A percentile compares a stretch with the other conserved stretches of the same genome.
phyloP scores from a whole-genome alignment of 2,329 filamentous ascomycete genomes.

The Exophiala calicioides region DNA sequence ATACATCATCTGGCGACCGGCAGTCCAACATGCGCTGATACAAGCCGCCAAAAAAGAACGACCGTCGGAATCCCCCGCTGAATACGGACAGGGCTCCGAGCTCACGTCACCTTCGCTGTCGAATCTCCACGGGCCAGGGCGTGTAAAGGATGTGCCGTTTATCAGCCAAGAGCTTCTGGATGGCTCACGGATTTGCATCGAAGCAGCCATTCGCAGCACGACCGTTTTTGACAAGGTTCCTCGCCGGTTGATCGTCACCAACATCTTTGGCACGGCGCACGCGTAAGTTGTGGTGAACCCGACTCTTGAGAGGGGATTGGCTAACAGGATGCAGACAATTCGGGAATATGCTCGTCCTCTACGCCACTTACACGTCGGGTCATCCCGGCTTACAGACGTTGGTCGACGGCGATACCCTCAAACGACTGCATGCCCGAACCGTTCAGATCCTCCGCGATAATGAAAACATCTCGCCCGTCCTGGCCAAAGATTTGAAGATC shows the following conservation, averaged over 20 bases:
- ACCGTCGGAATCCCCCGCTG: slow-evolving; percentile 37
- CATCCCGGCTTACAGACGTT: slow-evolving; percentile 54
- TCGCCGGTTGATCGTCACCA: slow-evolving; percentile 80
- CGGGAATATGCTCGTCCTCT: slow-evolving; percentile 89
- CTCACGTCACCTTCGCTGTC: slow-evolving; percentile 40
- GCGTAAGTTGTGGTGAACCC: slow-evolving; percentile 72
- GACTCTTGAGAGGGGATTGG: slow-evolving; percentile 5
- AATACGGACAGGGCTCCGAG: slow-evolving; percentile 35
- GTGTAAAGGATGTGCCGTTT: slow-evolving; percentile 37
- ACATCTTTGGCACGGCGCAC: slow-evolving; percentile 92
- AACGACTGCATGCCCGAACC: slow-evolving; percentile 67
- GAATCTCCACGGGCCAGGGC: slow-evolving; percentile 36
- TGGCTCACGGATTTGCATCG: slow-evolving; percentile 64
- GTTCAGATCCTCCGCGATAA: slow-evolving; percentile 73
- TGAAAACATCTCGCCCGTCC: slow-evolving; percentile 71
- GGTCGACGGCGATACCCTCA: slow-evolving; percentile 59
- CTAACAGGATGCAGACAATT: slow-evolving; percentile 71
- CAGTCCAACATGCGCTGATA: slow-evolving; percentile 63
- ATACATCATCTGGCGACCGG: slow-evolving; percentile 85
- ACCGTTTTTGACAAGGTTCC: slow-evolving; percentile 71
- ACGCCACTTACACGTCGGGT: slow-evolving; percentile 72
- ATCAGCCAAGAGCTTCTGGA: slow-evolving; percentile 36
- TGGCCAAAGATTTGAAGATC: slow-evolving; percentile 73
- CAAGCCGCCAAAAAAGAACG: slow-evolving; percentile 13
- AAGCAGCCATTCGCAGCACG: slow-evolving; percentile 80